Evolutionary conservation across 257 asterid genomes (phyloP), one percentile per base, ranked within the genome.

Genomic region (Fraxinus americana): DNA sequence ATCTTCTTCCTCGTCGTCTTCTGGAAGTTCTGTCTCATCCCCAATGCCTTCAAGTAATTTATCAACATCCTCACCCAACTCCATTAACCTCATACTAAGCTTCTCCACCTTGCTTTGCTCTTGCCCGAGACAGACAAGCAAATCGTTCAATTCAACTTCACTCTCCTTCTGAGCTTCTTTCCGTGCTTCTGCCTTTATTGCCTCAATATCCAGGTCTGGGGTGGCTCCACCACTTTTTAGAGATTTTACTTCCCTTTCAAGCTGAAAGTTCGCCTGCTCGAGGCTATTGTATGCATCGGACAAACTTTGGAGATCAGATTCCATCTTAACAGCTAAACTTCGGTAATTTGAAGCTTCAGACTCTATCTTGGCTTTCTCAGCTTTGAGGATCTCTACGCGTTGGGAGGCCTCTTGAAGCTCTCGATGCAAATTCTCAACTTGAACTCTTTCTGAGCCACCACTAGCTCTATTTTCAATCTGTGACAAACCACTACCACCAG

Each of bases 41-140:
- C 69, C 69, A 4, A 63, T 63, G 69, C 69, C 69, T 10, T 63
- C 69, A 63, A 63, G 69, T 23, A 63, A 63, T 25, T 11, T 63
- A 19, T 63, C 69, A 27, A 63, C 69, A 27, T 63, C 69, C 35
- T 63, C 69, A 27, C 69, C 69, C 69, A 63, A 27, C 14, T 63
- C 69, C 57, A 74, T 34, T n/a, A 95, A 79, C 81, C 89, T 90
- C 52, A 83, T 84, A 66, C 93, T 85, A 11, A 95, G 97, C 83
- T 79, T 93, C 83, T 95, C 97, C 79, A 89, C 98, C 86, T 90
- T 95, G 85, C 94, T 95, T 85, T 95, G 99, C 72, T 95, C 99
- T 85, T 95, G 99, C 76, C 99, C 99, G 3, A 95, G 97, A 72
- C 99, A 95, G 57, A 95, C 99, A 0, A 95, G 87, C 90, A 95